Evolutionary conservation across 768 basidiomycete species (phyloP).

Genomic region (Lactarius pseudohatsudake): DNA sequence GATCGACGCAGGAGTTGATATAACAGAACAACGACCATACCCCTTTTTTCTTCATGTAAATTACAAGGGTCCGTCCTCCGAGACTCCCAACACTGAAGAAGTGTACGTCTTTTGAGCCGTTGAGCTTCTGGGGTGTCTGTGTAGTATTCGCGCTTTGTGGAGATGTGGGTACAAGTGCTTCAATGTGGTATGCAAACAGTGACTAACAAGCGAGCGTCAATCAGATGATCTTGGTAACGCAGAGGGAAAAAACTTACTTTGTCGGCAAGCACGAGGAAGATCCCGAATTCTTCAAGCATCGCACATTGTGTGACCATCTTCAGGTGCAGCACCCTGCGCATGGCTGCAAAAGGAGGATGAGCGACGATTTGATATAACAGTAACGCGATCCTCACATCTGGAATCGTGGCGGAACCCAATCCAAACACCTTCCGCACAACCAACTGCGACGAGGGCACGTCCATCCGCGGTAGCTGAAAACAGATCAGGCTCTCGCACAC

Average conservation of each 20-base stretch:
- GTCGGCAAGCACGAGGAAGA: slow-evolving; percentile 93
- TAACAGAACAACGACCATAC: slow-evolving; percentile 38
- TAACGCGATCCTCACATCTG: slow-evolving; percentile 53
- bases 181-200: slow-evolving; percentile 92
- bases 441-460: slow-evolving; percentile 85
- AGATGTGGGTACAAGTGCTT: slow-evolving; percentile 90
- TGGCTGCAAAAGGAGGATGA: slow-evolving; percentile 48
- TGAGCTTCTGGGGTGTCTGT: slow-evolving; percentile 87
- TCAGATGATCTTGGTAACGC: background rate
- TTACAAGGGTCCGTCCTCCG: slow-evolving; percentile 82
- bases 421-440: slow-evolving; percentile 95
- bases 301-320: slow-evolving; percentile 95
- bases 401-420: slow-evolving; percentile 91
- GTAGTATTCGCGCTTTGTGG: slow-evolving; percentile 63
- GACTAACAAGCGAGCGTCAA: slow-evolving; percentile 44
- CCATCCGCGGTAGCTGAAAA: slow-evolving; percentile 74
- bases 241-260: slow-evolving; percentile 48
- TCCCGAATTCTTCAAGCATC: slow-evolving; percentile 94
- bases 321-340: slow-evolving; percentile 90
- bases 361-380: slow-evolving; percentile 1
- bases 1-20: slow-evolving; percentile 28
- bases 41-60: slow-evolving; percentile 96
- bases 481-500: slow-evolving; percentile 10
- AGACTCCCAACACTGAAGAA: slow-evolving; percentile 94
- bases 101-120: slow-evolving; percentile 87